Evolutionary conservation across 2,329 filamentous ascomycete species (phyloP), one percentile per base, ranked within the genome.

Genomic region (Colletotrichum falcatum): DNA sequence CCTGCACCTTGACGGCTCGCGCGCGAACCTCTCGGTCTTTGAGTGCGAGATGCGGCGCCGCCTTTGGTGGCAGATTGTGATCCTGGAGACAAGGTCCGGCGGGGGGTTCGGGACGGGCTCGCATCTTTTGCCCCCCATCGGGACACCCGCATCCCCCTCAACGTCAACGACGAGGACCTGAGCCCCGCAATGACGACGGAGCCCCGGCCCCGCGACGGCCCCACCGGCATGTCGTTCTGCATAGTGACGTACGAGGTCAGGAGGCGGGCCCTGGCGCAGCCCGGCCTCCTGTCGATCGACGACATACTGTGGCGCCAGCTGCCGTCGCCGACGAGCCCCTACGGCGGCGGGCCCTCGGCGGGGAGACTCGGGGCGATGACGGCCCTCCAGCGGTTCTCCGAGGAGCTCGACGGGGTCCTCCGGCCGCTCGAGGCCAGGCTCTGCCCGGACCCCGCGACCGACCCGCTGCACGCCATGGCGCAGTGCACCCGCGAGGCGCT

Each of bases 1-100:
- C 0, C 83, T 92, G 56, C 89, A 91, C 70, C 84, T 87, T 8
- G 90, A 92, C 66, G 65, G 65, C 0, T 46, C 51, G 12, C 46
- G 42, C 4, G 18, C 42, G 5, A 20, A 26, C 14, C 51, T 64
- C 3, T 26, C 35, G 1, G 48, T n/a, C 2, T 64, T 64, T 2
- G 33, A 64, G 35, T 30, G 30, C 7, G 61, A 58, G 51, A 64
- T 64, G 48, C 49, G 35, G 35, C 61, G 61, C 14, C 61, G 61
- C n/a, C 61, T 64, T 5, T 64, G 61, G 61, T 64, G 61, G 61
- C 61, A 64, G 11, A 64, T 56, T 7, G 61, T 64, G 1, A 37
- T 64, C 2, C 23, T 64, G 11, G 61, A 64, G 5, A 33, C 35
- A 9, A 42, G 23, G 26, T 56, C 61, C 2, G 51, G 61, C 9